Base-by-base conservation (phyloP, 2,329 filamentous ascomycete genomes). In the Epichloe uncinata region DNA sequence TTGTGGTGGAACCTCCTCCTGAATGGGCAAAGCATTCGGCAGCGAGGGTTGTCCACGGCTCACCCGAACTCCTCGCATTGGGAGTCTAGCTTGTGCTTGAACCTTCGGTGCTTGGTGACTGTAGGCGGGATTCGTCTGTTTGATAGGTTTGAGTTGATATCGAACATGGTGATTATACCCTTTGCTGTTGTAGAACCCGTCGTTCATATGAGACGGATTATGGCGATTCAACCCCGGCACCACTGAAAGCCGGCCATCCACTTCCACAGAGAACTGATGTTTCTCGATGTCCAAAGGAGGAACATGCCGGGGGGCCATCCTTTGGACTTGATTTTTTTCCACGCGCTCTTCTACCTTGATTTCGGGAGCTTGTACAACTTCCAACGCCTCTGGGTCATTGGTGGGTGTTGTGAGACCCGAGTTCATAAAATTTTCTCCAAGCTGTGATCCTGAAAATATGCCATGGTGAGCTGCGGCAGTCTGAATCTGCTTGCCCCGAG, bases 381-480 rank as follows among this genome's bases (percentile, higher is more conserved):
- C 50, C 40, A 51, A 30, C 35, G 45, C 42, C 50, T 45, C 54
- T n/a, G 53, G 48, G 13, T 66, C 65, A 34, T 63, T 66, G 15
- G 58, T 59, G 13, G 66, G 66, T 13, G 66, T 67, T 11, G 66
- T 66, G 4, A 66, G 54, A 6, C 65, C 63, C 30, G 66, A 69
- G 18, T 64, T 61, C 65, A 69, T 66, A 40, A 69, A 69, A 42
- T 60, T 61, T 9, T 69, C 66, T 12, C 64, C 65, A 5, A 69
- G 61, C 51, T 69, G 65, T 4, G 66, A 69, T 5, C 66, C 66
- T 30, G 59, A 62, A 42, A 69, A 69, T n/a, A 68, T 50, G 9
- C 60, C 61, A 15, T 50, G 50, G 18, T 54, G 54, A 22, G n/a
- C 22, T 20, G 41, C 44, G 37, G 34, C 48, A 49, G 43, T 33